Base-by-base conservation (phyloP, 1,139 yeast genomes). In the Geotrichum fermentans region DNA sequence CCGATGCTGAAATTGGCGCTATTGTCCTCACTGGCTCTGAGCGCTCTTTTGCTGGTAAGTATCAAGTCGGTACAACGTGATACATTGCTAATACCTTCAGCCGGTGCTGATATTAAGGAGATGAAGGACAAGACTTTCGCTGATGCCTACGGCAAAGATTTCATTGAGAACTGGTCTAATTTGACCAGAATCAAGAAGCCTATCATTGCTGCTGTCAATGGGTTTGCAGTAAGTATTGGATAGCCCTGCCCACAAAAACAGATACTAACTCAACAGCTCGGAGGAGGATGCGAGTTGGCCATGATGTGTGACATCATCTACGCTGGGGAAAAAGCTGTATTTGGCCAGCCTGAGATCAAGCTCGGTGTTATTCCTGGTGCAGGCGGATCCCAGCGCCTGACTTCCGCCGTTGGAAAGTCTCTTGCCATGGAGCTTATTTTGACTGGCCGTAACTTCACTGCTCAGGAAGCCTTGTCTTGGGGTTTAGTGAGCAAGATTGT, bases 281-380 rank as follows among this genome's bases (percentile, higher is more conserved):
- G 80, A 30, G 80, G 80, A 32, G 80, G 80, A n/a, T 74, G 78
- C 54, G 80, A 75, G 56, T 58, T 75, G 43, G 79, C 80, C 28
- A 74, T 75, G 79, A 66, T 69, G 68, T 70, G 75, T 33, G 80
- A 75, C 56, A 71, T 75, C 52, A 63, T 75, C 46, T 75, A 75
- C 52, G 77, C 77, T 24, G 76, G 78, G 20, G 72, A 70, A 37
- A 66, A 65, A 53, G 77, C 79, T n/a, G 63, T 63, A 29, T 74
- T 75, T 55, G 80, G 80, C n/a, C 79, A 75, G 59, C 80, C 80
- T 22, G 80, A 75, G 57, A 73, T 75, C 60, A 73, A 72, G 55
- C 65, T 75, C 14, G 80, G 80, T 4, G 69, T 75, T 36, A 69
- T 75, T 43, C 80, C 80, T 30, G 80, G 80, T 7, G 78, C 77